phyloP scores from a whole-genome alignment of 2,329 filamentous ascomycete species.

The Tympanopsis confertula region DNA sequence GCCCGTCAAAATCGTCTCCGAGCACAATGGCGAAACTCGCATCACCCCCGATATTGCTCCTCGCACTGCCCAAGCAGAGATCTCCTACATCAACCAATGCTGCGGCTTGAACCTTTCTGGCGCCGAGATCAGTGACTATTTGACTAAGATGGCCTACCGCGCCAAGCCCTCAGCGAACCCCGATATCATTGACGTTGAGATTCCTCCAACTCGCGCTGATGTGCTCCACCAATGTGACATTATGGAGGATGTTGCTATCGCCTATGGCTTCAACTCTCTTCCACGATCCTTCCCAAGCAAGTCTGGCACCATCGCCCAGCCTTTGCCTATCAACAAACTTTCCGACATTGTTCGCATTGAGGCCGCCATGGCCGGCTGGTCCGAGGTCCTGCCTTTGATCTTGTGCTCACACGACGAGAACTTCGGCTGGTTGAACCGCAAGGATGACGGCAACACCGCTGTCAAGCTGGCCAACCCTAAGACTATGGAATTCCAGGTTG shows the following conservation, averaged over 20 bases:
- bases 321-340: slow-evolving; percentile 87
- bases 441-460: slow-evolving; percentile 73
- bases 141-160: slow-evolving; percentile 81
- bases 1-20: slow-evolving; percentile 81
- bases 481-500: slow-evolving; percentile 85
- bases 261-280: slow-evolving; percentile 94
- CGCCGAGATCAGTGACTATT: slow-evolving; percentile 63
- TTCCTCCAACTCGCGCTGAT: slow-evolving; percentile 85
- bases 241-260: slow-evolving; percentile 96
- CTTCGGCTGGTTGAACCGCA: slow-evolving; percentile 85
- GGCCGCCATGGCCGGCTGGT: slow-evolving; percentile 88
- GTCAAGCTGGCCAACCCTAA: slow-evolving; percentile 86
- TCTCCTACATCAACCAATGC: slow-evolving; percentile 88
- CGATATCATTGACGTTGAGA: slow-evolving; percentile 66
- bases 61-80: slow-evolving; percentile 66
- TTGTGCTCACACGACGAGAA: slow-evolving; percentile 98
- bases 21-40: slow-evolving; percentile 77
- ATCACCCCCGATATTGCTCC: slow-evolving; percentile 72
- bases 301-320: slow-evolving; percentile 74
- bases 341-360: slow-evolving; percentile 82
- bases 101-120: slow-evolving; percentile 71
- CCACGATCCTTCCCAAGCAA: slow-evolving; percentile 79
- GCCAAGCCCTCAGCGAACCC: slow-evolving; percentile 61
- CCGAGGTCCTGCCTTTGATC: slow-evolving; percentile 89
- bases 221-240: slow-evolving; percentile 94